These are phyloP conservation scores for Debaryomycetaceae sp. DNA, from an alignment of 1,139 yeast species.

Conservation along the genomic window DNA sequence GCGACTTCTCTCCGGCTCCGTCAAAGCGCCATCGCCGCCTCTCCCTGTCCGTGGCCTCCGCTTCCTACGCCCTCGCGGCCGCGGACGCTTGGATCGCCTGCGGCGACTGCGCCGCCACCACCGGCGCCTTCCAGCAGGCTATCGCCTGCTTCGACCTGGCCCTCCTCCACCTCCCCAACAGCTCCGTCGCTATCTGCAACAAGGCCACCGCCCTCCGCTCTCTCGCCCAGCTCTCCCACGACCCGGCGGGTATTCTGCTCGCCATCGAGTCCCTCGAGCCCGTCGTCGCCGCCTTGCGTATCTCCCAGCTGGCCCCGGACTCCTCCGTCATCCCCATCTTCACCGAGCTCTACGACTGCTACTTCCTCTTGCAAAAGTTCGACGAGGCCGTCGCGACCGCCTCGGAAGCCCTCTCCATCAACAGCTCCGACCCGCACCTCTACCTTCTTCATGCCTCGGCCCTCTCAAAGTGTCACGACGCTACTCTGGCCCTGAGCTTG, in stretches of 20 bases:
- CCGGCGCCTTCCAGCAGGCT: slow-evolving; percentile 31
- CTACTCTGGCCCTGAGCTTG: background rate
- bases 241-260: slow-evolving; percentile 29
- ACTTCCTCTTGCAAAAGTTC: slow-evolving; percentile 17
- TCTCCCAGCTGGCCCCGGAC: too few relatives aligned
- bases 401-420: background rate
- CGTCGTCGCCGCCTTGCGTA: too few relatives aligned
- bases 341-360: slow-evolving; percentile 41
- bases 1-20: too few relatives aligned
- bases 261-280: slow-evolving; percentile 37
- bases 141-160: slow-evolving; percentile 38
- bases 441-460: background rate
- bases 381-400: background rate
- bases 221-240: slow-evolving; percentile 24
- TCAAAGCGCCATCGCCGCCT: too few relatives aligned
- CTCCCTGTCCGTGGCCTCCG: background rate
- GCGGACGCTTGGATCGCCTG: slow-evolving; percentile 40
- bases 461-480: background rate
- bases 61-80: slow-evolving; percentile 13
- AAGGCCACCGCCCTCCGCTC: slow-evolving; percentile 28
- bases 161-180: slow-evolving; percentile 31
- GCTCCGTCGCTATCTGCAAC: slow-evolving; percentile 31
- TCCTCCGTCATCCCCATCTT: slow-evolving; percentile 27
- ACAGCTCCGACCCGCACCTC: background rate
- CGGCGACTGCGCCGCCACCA: slow-evolving; percentile 38